phyloP scores from a whole-genome alignment of 1,139 yeast species.

The Nakaseomyces kungkrabaensis region DNA sequence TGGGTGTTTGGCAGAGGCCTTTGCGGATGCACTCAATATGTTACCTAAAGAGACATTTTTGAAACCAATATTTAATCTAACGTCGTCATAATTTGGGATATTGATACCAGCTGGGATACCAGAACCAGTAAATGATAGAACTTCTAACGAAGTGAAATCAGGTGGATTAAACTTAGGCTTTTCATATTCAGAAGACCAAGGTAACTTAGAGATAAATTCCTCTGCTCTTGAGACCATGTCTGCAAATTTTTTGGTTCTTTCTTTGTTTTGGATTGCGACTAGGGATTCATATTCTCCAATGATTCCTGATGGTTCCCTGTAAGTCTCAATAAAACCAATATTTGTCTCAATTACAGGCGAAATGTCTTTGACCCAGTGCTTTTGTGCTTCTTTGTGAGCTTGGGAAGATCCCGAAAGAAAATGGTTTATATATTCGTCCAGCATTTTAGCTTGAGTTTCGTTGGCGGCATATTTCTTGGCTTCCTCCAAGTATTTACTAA shows the following conservation, averaged over 20 bases:
- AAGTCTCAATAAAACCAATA: slow-evolving; percentile 84
- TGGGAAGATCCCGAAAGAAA: slow-evolving; percentile 77
- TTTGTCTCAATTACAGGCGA: slow-evolving; percentile 80
- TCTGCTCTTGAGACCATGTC: slow-evolving; percentile 59
- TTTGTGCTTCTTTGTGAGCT: slow-evolving; percentile 77
- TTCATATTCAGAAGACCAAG: slow-evolving; percentile 69
- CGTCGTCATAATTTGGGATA: slow-evolving; percentile 86
- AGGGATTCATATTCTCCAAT: slow-evolving; percentile 93
- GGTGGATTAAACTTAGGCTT: slow-evolving; percentile 85
- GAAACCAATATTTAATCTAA: slow-evolving; percentile 71
- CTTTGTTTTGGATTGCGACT: slow-evolving; percentile 86
- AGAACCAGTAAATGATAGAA: slow-evolving; percentile 77
- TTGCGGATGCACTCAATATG: slow-evolving; percentile 64
- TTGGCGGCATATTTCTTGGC: slow-evolving; percentile 64
- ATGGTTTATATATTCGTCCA: slow-evolving; percentile 55
- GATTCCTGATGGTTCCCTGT: slow-evolving; percentile 85
- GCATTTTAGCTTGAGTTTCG: slow-evolving; percentile 57
- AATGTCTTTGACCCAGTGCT: slow-evolving; percentile 78
- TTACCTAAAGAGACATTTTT: slow-evolving; percentile 85
- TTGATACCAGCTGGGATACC: slow-evolving; percentile 92
- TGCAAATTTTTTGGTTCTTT: slow-evolving; percentile 72
- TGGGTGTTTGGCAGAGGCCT: slow-evolving; percentile 46
- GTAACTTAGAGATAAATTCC: slow-evolving; percentile 52
- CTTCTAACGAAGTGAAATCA: slow-evolving; percentile 83
- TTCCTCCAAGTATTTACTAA: slow-evolving; percentile 44